A percentile compares a stretch with the other conserved stretches of the same genome.
phyloP scores from a whole-genome alignment of 176 grass and related monocot species.

The Stipa capillata region DNA sequence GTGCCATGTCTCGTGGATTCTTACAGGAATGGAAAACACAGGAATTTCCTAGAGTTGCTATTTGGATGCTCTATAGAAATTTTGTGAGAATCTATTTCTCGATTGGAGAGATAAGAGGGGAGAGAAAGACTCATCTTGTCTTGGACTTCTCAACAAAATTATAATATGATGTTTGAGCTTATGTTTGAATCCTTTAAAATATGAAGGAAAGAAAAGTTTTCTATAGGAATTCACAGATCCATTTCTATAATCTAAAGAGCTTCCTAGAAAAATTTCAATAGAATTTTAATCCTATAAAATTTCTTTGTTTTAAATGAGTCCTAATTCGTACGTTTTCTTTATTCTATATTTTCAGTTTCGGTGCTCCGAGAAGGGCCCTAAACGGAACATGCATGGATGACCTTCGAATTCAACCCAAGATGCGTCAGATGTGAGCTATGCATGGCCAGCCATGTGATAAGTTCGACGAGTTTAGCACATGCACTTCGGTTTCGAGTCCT shows the following conservation, averaged over 20 bases:
- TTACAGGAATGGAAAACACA: neutral
- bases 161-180: neutral
- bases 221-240: neutral
- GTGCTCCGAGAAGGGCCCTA: no score
- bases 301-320: neutral
- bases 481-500: no score
- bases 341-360: no score
- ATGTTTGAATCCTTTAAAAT: neutral
- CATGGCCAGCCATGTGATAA: neutral
- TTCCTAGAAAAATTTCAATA: neutral
- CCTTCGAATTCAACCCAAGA: neutral
- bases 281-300: neutral
- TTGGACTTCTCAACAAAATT: neutral
- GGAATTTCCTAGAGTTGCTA: neutral
- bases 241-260: no score
- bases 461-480: no score
- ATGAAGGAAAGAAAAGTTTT: neutral
- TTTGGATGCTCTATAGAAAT: neutral
- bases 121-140: neutral
- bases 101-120: neutral
- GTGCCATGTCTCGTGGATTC: neutral
- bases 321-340: no score
- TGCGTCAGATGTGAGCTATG: neutral
- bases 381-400: neutral
- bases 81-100: no score